These are phyloP conservation scores for Pythium angustatum DNA, from an alignment of 352 stramenopile species.

Conservation along the genomic window DNA sequence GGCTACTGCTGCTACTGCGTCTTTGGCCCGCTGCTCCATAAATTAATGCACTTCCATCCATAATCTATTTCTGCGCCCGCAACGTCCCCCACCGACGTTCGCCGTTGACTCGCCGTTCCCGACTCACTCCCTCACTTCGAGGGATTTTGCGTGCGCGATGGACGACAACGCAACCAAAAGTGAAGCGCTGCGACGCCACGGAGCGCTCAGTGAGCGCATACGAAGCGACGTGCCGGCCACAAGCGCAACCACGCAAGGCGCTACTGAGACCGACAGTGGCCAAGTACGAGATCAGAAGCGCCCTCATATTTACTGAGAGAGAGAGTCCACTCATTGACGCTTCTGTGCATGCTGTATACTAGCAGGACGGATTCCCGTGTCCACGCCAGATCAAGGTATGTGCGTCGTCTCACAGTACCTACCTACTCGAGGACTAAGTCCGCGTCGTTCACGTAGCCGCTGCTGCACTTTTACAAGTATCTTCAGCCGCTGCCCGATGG, in stretches of 20 bases:
- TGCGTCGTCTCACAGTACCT: background rate
- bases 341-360: background rate
- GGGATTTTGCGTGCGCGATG: too few species aligned
- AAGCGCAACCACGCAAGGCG: background rate
- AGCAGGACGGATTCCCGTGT: constrained; percentile 33
- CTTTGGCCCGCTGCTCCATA: too few species aligned
- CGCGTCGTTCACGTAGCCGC: constrained; percentile 31
- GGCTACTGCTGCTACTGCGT: too few species aligned
- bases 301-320: too few species aligned
- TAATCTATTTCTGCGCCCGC: too few species aligned
- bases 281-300: background rate
- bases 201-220: constrained; percentile 53
- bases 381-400: constrained; percentile 38
- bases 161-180: too few species aligned
- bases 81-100: too few species aligned
- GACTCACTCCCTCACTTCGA: too few species aligned
- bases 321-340: background rate
- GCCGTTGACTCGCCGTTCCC: background rate
- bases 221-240: constrained; percentile 42
- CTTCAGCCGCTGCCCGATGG: constrained; percentile 58
- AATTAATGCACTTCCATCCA: too few species aligned
- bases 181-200: constrained; percentile 18
- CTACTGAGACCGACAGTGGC: background rate
- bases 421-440: background rate
- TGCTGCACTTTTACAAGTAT: constrained; percentile 86